These are phyloP conservation scores for Phytophthora syringae DNA, from an alignment of 352 stramenopile genomes.

Conservation along the genomic window DNA sequence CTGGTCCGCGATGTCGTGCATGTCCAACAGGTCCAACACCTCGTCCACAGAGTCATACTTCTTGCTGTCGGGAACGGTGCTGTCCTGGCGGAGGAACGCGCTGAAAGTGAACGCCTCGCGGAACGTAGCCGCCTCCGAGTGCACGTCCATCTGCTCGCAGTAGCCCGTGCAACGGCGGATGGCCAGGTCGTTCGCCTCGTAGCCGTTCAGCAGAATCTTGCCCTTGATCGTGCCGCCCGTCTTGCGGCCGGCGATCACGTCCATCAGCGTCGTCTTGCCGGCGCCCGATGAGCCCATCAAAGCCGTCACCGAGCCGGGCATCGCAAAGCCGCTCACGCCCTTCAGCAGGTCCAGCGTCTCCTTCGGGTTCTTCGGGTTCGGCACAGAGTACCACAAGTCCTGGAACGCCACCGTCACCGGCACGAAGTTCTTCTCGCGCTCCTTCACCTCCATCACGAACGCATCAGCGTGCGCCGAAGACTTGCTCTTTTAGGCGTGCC, in stretches of 20 bases:
- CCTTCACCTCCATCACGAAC: conserved; percentile 22
- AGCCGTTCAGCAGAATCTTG: too few relatives aligned
- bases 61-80: too few relatives aligned
- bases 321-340: conserved; percentile 18
- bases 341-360: conserved; percentile 26
- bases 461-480: conserved; percentile 18
- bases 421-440: conserved; percentile 45
- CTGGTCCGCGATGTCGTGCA: too few relatives aligned
- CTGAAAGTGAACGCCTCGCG: too few relatives aligned
- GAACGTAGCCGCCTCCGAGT: conserved; percentile 84
- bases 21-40: too few relatives aligned
- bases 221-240: conserved; percentile 9
- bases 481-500: conserved; percentile 27
- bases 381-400: conserved; percentile 55
- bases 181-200: too few relatives aligned
- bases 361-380: conserved; percentile 47
- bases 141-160: conserved; percentile 88
- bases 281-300: conserved; percentile 11
- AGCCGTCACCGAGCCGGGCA: background rate
- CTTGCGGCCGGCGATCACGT: conserved; percentile 18
- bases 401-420: conserved; percentile 23
- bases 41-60: too few relatives aligned
- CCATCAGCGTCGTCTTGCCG: conserved; percentile 16
- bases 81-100: too few relatives aligned
- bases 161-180: conserved; percentile 59